Conservation (phyloP, 306 rosid species). For the Lathyrus oleraceus region DNA sequence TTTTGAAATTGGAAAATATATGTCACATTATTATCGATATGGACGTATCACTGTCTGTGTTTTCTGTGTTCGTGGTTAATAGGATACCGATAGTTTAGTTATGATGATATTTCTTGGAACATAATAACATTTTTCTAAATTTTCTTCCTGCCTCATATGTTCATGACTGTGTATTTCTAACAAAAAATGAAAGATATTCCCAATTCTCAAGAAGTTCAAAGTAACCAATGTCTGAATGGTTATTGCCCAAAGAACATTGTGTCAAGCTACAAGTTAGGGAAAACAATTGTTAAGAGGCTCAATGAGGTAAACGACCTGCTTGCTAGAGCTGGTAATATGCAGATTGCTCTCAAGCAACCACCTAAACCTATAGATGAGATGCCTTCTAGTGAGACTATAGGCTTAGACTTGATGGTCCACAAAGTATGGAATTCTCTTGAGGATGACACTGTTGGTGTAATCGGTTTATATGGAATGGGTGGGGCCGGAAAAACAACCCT, state of each 20-base stretch:
- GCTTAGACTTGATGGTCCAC: slow-evolving; percentile 17
- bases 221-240: slow-evolving; percentile 3
- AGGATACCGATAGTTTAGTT: no score
- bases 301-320: neutral
- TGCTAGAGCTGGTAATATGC: neutral
- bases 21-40: no score
- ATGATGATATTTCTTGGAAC: no score
- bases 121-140: neutral
- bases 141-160: neutral
- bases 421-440: slow-evolving; percentile 17
- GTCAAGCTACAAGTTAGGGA: slow-evolving; percentile 23
- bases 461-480: slow-evolving; percentile 45
- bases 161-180: neutral
- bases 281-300: neutral
- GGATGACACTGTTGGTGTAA: slow-evolving; percentile 18
- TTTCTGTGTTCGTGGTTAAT: no score
- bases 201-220: neutral
- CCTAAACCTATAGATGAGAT: neutral
- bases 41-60: no score
- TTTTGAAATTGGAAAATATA: neutral
- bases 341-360: neutral
- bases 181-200: slow-evolving; percentile 9
- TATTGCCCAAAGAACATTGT: slow-evolving; percentile 7
- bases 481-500: slow-evolving; percentile 32
- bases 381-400: slow-evolving; percentile 9